Base-by-base conservation (phyloP, 2,329 filamentous ascomycete species). In the Arthroderma sp. region DNA sequence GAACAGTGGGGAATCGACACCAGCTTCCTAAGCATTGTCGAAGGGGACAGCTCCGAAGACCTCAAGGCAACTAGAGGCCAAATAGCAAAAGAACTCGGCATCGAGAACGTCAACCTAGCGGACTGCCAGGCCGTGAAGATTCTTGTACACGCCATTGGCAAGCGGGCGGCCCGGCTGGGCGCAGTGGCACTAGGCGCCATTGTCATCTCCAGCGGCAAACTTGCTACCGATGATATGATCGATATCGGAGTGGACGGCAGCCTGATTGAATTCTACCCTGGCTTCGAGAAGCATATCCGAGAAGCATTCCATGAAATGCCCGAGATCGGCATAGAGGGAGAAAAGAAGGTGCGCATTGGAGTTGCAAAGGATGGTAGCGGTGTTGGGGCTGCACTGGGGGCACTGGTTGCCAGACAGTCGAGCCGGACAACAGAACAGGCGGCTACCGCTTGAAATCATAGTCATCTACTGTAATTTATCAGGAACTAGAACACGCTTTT, bases 331-430 rank as follows among this genome's bases (percentile, higher is more conserved):
- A 67, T 72, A 38, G 70, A 75, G 46, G 87, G 88, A 7, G 87
- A 93, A 52, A 82, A 84, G 67, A 84, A 80, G 65, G 84, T 98
- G 52, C 76, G 86, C 46, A 95, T 98, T 57, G 91, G 89, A 22
- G 91, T 96, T 57, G 91, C 91, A 50, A 95, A 94, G 72, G 91
- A 98, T 61, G 91, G 91, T 40, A 91, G 84, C 51, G 91, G 86
- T 50, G 85, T 94, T n/a, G 91, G 91, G 43, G 91, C 91, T 3
- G 91, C 91, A 36, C 69, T 98, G 55, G 96, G 96, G 65, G 91
- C 91, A 42, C 75, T 95, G 42, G 84, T 95, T 29, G 89, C 89
- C 1, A 83, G 83, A 1, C 70, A 73, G 57, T 78, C 42, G 10
- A 29, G 34, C 34, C 42, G 36, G 29, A 43, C 11, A 8, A 34